Evolutionary conservation across 139 green algal species (phyloP), one percentile per base, ranked within the genome.

Genomic region (Zygnema circumcarinatum): DNA sequence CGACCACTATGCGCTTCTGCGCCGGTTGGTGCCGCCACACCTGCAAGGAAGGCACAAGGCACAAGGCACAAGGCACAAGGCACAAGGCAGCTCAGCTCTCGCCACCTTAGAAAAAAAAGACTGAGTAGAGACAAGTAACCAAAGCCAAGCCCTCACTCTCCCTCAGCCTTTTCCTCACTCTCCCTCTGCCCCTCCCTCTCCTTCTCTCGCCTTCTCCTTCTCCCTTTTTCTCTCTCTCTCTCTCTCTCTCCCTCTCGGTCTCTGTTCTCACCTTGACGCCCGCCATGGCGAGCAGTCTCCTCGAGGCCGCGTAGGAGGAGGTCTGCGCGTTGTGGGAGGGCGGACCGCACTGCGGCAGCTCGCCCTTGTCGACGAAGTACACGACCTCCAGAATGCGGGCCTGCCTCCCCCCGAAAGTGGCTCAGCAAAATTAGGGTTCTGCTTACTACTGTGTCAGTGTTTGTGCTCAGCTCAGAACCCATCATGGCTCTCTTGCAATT

Each of bases 341-440:
- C 7, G 35, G 7, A 3, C 36, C 35, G 16, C 2, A 16, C 32
- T 53, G 75, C 20, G n/a, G 75, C 20, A 21, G 75, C 75, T 7
- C 31, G 47, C 80, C 42, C 53, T 86, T 86, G 54, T 86, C 40
- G 0, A n/a, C n/a, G 53, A 33, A 80, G 54, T 80, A 86, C 25
- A 86, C 54, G 32, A 86, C 80, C 80, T 86, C 80, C 20, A 47
- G 38, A 40, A 86, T 86, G 22, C 80, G 62, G 0, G 80, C 80
- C 80, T 86, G 75, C 2, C 7, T 39, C 69, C 69, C 16, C 47
- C 7, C n/a, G n/a, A n/a, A n/a, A n/a, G n/a, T n/a, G n/a, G n/a
- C n/a, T n/a, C n/a, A n/a, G n/a, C n/a, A n/a, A n/a, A n/a, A n/a
- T n/a, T n/a, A n/a, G n/a, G 68, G 2, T 36, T 36, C 25, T 76